phyloP scores from a whole-genome alignment of 192 early-diverging fungal species.

The Umbelopsis sp. region DNA sequence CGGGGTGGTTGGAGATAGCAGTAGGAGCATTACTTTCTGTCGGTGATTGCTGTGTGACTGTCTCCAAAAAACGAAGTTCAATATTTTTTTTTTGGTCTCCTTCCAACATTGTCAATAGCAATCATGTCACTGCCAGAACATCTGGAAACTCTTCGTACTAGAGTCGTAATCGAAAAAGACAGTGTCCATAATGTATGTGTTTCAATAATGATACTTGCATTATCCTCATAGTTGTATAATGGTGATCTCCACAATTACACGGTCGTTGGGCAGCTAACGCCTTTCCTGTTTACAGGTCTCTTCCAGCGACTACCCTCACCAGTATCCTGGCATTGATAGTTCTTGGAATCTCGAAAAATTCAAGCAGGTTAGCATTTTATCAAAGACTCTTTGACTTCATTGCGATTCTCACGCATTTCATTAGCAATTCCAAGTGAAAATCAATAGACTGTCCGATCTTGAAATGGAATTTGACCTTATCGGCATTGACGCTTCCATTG shows the following conservation, averaged over 20 bases:
- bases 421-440: slow-evolving; percentile 74
- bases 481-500: slow-evolving; percentile 90
- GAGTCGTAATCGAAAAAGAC: slow-evolving; percentile 70
- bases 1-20: too few species aligned
- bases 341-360: slow-evolving; percentile 70
- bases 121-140: slow-evolving; percentile 32
- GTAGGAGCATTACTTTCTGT: too few species aligned
- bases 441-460: slow-evolving; percentile 62
- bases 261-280: not conserved
- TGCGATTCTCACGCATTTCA: not conserved
- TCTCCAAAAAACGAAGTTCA: not conserved
- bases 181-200: slow-evolving; percentile 65
- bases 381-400: not conserved
- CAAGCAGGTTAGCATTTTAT: slow-evolving; percentile 54
- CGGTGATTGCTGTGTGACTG: not conserved
- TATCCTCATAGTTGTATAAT: too few species aligned
- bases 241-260: too few species aligned
- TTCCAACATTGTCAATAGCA: not conserved
- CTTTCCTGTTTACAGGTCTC: slow-evolving; percentile 56
- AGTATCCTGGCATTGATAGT: slow-evolving; percentile 63
- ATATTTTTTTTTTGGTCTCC: slow-evolving; percentile 21
- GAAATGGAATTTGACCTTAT: slow-evolving; percentile 97
- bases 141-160: slow-evolving; percentile 50
- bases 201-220: not conserved
- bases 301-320: slow-evolving; percentile 77